A percentile compares a stretch with the other conserved stretches of the same genome.
Evolutionary conservation across 257 asterid species (phyloP).

Genomic region (Cordia subcordata): DNA sequence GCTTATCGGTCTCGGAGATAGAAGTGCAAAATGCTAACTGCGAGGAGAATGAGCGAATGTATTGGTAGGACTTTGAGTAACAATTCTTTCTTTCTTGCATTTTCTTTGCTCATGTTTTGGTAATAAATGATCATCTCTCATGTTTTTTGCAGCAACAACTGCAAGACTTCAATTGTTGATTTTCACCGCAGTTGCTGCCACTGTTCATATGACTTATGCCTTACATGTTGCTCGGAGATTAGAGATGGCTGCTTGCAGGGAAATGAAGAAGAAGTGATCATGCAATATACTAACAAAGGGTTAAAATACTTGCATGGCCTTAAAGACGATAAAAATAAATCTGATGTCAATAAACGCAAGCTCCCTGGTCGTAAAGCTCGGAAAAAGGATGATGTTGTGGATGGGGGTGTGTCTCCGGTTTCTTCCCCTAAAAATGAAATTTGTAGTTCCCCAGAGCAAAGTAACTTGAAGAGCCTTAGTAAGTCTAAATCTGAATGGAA

Average conservation of each 20-base stretch:
- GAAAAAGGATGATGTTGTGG: not conserved
- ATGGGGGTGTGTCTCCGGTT: no score
- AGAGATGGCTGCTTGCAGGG: conserved; percentile 51
- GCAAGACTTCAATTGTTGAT: conserved; percentile 68
- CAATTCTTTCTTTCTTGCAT: conserved; percentile 1
- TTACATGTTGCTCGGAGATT: conserved; percentile 72
- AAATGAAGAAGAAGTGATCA: conserved; percentile 23
- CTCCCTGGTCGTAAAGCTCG: not conserved
- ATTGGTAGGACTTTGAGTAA: conserved; percentile 42
- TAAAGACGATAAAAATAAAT: not conserved
- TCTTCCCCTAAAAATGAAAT: not conserved
- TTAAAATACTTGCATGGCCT: conserved; percentile 48
- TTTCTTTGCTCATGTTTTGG: not conserved
- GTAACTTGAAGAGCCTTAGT: conserved; percentile 4
- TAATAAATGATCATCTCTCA: conserved; percentile 6
- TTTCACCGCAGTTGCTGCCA: conserved; percentile 64
- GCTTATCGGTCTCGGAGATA: conserved; percentile 42
- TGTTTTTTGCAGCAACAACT: conserved; percentile 58
- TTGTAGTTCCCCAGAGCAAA: conserved; percentile 16
- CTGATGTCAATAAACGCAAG: not conserved
- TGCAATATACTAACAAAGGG: conserved; percentile 23
- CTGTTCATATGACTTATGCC: conserved; percentile 78
- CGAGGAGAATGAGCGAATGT: conserved; percentile 41
- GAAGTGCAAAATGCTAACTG: conserved; percentile 25
- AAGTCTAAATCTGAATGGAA: conserved; percentile 39